Base-by-base conservation (phyloP, 805 yeast genomes). In the Cyberlindnera samutprakarnensis region DNA sequence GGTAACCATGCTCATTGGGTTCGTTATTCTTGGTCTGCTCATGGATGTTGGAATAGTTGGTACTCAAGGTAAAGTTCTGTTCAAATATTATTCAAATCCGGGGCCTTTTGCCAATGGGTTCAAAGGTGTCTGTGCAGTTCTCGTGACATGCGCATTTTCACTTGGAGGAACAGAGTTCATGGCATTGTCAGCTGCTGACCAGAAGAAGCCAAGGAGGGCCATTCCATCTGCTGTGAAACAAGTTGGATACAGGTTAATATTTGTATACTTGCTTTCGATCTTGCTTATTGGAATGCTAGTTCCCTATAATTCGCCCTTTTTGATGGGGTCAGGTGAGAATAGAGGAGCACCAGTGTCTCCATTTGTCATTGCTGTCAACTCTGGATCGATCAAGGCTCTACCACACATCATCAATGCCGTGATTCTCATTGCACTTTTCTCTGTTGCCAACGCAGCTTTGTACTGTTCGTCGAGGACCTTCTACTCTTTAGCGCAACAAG, bases 341-440 rank as follows among this genome's bases (percentile, higher is more conserved):
- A 43, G 56, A 27, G 56, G 60, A 27, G 72, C 65, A 38, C 62
- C 71, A 28, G 75, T 80, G 1, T 78, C 86, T n/a, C 85, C 86
- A 19, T 78, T 71, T 44, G 82, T 78, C 35, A 66, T 78, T 50
- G 81, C 84, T 21, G 62, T 75, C 53, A 64, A 68, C 32, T 66
- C 64, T 54, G 78, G 80, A 30, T 68, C 74, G 28, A 65, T 30
- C 27, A 5, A 59, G 16, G 78, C 70, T 6, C 63, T 76, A 29
- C 71, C 77, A 43, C 79, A 75, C 49, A 70, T 78, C 41, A 66
- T 78, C 43, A 78, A 78, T 43, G 80, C 79, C 4, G 76, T 68
- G 15, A 74, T 78, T 44, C 61, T 78, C 44, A 60, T 78, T 3
- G 76, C 84, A 6, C 79, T 81, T 18, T 51, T 65, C 22, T 68